Evolutionary conservation across 345 rosid genomes (phyloP), one percentile per base, ranked within the genome.

Genomic region (Cardamine resedifolia): DNA sequence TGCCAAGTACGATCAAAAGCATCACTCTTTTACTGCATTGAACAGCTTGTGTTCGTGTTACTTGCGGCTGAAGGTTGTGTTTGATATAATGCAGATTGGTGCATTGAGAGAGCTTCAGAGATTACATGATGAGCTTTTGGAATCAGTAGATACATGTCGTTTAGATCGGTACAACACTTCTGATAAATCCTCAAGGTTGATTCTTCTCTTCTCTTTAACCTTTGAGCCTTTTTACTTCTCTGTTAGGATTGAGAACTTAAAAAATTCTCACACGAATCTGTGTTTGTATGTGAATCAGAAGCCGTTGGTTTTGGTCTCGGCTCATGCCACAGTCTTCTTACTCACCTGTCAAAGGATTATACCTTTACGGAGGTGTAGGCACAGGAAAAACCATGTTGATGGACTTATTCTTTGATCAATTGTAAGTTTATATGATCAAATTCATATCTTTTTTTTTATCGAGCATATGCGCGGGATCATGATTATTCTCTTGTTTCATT

Each of bases 311-410:
- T 34, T 95, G 98, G 98, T 86, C 96, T 69, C 84, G 96, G 68
- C 79, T 95, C 70, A 74, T 90, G 81, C 94, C 94, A 0, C 97
- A 90, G 77, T 64, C 89, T 66, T 81, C 88, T 36, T 78, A 75
- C 77, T 81, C 98, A 28, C 96, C 99, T 0, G 94, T 95, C 53
- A 88, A 84, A 81, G 99, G 99, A 71, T 76, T 95, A 21, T 95
- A 95, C 73, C 90, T 95, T 27, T 91, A 88, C 67, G 99, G 98
- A 52, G 99, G 99, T 58, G 98, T 95, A 10, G 99, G 99, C 66
- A 95, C 98, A 9, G 98, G 99, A 47, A 95, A 95, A 82, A 95
- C 99, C 50, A 95, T 95, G 99, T 80, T 95, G 84, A 90, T 95
- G 99, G 99, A 95, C 79, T 80, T 95, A 75, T 95, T 91, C 85